Percentiles rank a stretch among this genome's conserved stretches.
Evolutionary conservation across 1,284 basidiomycete species (phyloP).

Genomic region (Fomitiporia mediterranea): DNA sequence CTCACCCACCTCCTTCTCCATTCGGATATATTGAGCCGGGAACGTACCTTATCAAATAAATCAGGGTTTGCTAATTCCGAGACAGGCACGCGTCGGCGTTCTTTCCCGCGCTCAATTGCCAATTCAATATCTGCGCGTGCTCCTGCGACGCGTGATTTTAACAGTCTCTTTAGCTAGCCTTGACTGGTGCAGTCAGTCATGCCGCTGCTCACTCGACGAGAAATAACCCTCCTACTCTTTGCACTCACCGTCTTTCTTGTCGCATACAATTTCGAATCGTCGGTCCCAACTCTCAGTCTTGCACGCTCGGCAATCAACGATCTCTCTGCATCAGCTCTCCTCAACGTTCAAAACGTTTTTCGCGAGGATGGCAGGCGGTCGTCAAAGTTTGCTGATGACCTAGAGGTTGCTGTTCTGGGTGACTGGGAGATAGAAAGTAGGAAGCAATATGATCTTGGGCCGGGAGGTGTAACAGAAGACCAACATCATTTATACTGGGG

Average conservation of each 20-base stretch:
- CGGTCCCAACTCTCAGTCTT: constrained; percentile 45
- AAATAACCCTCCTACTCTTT: constrained; percentile 56
- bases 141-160: no score
- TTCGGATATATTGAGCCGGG: not conserved
- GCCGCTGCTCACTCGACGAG: constrained; percentile 51
- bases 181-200: no score
- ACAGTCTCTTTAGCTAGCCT: not conserved
- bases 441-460: constrained; percentile 26
- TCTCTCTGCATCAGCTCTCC: constrained; percentile 37
- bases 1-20: not conserved
- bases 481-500: constrained; percentile 37
- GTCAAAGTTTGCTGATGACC: constrained; percentile 43
- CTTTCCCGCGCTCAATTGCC: no score
- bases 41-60: not conserved
- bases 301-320: constrained; percentile 28
- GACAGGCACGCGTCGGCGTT: no score
- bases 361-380: constrained; percentile 46
- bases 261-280: constrained; percentile 61
- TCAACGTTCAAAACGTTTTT: constrained; percentile 34
- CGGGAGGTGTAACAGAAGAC: constrained; percentile 46
- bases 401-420: constrained; percentile 61
- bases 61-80: not conserved
- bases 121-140: no score
- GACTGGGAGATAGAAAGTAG: constrained; percentile 49
- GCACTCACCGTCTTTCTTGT: constrained; percentile 56